These are phyloP conservation scores for Candida buenavistaensis DNA, from an alignment of 1,139 yeast genomes.

Conservation along the genomic window DNA sequence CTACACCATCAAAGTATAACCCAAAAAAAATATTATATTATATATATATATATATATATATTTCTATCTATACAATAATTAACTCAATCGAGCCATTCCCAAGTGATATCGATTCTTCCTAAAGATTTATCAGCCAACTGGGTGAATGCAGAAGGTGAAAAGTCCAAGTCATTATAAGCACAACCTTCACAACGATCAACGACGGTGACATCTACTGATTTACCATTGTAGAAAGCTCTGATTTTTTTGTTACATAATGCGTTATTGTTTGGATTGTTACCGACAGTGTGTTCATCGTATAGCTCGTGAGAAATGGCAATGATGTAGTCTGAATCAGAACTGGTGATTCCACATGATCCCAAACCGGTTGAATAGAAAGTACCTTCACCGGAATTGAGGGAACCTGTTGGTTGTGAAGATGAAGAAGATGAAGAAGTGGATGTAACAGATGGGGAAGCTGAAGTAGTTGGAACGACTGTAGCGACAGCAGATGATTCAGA, in stretches of 20 bases:
- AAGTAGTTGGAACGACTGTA: conserved; percentile 19
- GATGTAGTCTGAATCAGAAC: conserved; percentile 48
- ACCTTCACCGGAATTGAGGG: conserved; percentile 47
- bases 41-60: neutral
- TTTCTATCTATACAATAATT: neutral
- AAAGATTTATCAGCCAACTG: conserved; percentile 37
- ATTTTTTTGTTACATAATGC: conserved; percentile 45
- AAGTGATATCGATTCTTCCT: conserved; percentile 44
- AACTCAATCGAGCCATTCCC: conserved; percentile 31
- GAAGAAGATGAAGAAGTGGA: conserved; percentile 17
- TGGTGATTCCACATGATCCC: conserved; percentile 61
- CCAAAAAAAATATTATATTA: neutral
- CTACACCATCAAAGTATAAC: no score
- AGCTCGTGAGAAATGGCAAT: conserved; percentile 42
- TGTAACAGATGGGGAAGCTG: conserved; percentile 19
- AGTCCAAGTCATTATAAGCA: conserved; percentile 37
- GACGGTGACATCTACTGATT: conserved; percentile 44
- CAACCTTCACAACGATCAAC: conserved; percentile 47
- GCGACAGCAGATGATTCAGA: conserved; percentile 5
- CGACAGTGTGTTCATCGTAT: conserved; percentile 30
- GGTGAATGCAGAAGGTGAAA: conserved; percentile 45
- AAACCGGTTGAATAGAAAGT: conserved; percentile 59
- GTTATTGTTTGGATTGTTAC: conserved; percentile 43
- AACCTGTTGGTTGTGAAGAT: conserved; percentile 14
- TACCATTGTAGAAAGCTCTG: conserved; percentile 38